Conservation (phyloP, 805 yeast genomes). For the Saturnispora sekii region DNA sequence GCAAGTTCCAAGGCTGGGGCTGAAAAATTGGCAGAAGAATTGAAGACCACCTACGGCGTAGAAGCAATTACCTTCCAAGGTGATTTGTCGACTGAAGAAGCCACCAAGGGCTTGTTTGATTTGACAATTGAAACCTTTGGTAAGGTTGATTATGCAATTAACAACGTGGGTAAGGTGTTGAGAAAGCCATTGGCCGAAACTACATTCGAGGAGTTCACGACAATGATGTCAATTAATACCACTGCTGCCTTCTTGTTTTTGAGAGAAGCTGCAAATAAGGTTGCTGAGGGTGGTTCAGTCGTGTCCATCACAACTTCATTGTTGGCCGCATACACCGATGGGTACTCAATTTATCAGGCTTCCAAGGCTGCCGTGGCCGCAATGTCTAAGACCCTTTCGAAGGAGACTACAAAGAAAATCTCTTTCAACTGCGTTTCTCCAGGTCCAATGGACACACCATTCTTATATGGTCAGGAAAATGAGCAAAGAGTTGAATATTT, state of each 20-base stretch:
- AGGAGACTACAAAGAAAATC: slow-evolving; percentile 41
- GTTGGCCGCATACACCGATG: slow-evolving; percentile 54
- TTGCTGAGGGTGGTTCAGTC: slow-evolving; percentile 45
- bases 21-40: slow-evolving; percentile 29
- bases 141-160: slow-evolving; percentile 50
- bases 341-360: slow-evolving; percentile 46
- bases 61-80: slow-evolving; percentile 36
- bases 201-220: slow-evolving; percentile 44
- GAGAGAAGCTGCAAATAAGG: slow-evolving; percentile 42
- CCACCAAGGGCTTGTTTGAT: slow-evolving; percentile 36
- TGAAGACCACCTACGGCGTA: slow-evolving; percentile 29
- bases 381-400: slow-evolving; percentile 44
- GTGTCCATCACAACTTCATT: slow-evolving; percentile 53
- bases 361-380: slow-evolving; percentile 47
- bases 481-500: slow-evolving; percentile 42
- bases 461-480: slow-evolving; percentile 52
- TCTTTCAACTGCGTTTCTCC: slow-evolving; percentile 52
- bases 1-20: slow-evolving; percentile 28
- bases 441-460: slow-evolving; percentile 62
- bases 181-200: slow-evolving; percentile 49
- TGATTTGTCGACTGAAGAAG: slow-evolving; percentile 33
- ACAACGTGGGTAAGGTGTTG: slow-evolving; percentile 58
- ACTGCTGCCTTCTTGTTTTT: slow-evolving; percentile 54
- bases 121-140: slow-evolving; percentile 38
- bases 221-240: slow-evolving; percentile 44